Conservation (phyloP, 1,284 basidiomycete genomes). For the Ustilago tritici region DNA sequence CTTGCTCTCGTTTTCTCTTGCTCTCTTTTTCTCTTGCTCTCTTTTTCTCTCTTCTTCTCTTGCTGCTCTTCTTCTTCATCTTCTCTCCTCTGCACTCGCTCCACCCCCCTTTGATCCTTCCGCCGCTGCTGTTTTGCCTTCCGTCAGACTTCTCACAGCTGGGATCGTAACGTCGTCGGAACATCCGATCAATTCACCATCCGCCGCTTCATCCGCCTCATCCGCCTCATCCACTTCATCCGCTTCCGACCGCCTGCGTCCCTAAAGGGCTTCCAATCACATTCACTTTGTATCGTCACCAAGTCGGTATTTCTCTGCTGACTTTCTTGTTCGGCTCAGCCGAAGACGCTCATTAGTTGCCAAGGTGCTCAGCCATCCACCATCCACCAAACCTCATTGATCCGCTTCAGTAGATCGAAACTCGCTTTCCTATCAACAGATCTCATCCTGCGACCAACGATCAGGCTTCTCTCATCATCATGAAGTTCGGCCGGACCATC, state of each 20-base stretch:
- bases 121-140: neutral
- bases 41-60: neutral
- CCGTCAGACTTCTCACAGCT: neutral
- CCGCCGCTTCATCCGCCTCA: neutral
- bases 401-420: neutral
- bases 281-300: neutral
- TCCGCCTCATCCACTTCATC: neutral
- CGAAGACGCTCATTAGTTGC: neutral
- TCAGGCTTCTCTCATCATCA: conserved; percentile 21
- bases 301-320: neutral
- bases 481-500: conserved; percentile 70
- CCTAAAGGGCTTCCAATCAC: neutral
- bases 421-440: neutral
- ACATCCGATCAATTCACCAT: neutral
- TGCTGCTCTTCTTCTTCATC: neutral
- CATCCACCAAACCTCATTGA: neutral
- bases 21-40: neutral
- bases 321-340: neutral
- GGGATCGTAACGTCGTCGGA: neutral
- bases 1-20: neutral
- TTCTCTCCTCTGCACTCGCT: neutral
- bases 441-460: neutral
- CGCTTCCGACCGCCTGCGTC: neutral
- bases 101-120: neutral
- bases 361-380: no score